phyloP scores from a whole-genome alignment of 768 basidiomycete genomes.

The Fistulinella prunicolor region DNA sequence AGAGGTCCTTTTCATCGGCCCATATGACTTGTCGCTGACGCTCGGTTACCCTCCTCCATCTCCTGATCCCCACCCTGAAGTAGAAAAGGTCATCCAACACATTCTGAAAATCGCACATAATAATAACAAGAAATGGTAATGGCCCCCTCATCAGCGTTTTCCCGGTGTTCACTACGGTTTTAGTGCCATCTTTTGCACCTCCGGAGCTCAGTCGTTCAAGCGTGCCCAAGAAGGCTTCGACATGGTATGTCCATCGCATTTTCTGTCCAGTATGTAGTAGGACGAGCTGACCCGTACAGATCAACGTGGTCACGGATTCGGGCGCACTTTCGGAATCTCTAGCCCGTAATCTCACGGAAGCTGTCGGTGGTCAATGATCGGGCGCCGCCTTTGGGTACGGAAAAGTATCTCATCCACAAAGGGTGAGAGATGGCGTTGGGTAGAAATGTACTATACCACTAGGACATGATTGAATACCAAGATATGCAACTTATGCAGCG shows the following conservation, averaged over 20 bases:
- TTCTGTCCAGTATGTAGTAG: not conserved
- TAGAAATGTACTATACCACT: no score
- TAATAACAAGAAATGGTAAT: constrained; percentile 63
- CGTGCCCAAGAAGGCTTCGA: constrained; percentile 52
- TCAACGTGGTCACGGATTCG: constrained; percentile 47
- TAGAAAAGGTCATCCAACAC: constrained; percentile 56
- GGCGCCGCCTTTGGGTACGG: constrained; percentile 9
- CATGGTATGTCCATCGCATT: constrained; percentile 36
- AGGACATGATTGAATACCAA: no score
- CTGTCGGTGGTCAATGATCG: constrained; percentile 13
- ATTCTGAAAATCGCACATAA: constrained; percentile 49
- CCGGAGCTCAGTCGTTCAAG: constrained; percentile 41
- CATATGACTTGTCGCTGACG: constrained; percentile 64
- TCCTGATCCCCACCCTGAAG: constrained; percentile 62
- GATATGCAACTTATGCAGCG: no score
- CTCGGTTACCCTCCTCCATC: constrained; percentile 58
- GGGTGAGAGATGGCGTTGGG: no score
- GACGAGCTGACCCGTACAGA: constrained; percentile 30
- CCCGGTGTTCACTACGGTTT: not conserved
- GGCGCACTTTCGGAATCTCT: constrained; percentile 43
- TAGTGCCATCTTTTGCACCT: constrained; percentile 50
- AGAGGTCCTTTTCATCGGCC: constrained; percentile 62
- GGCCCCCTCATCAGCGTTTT: not conserved
- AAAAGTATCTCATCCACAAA: not conserved
- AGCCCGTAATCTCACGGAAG: constrained; percentile 20